Evolutionary conservation across 352 stramenopile species (phyloP).

Genomic region (Phytophthora megakarya): DNA sequence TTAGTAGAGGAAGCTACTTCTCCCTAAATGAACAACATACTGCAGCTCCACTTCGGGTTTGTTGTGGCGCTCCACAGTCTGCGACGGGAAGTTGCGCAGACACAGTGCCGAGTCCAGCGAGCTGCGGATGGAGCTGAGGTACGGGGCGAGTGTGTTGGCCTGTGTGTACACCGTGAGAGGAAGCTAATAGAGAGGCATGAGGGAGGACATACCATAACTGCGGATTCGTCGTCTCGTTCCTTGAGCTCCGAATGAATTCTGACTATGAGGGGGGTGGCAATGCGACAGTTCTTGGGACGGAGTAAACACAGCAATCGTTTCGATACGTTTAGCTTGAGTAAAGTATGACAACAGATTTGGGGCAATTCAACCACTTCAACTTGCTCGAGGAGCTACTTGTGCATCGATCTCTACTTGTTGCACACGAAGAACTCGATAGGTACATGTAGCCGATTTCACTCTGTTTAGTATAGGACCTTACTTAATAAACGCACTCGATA

Average conservation of each 20-base stretch:
- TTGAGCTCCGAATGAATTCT: constrained; percentile 16
- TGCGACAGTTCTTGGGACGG: constrained; percentile 20
- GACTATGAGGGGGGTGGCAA: constrained; percentile 20
- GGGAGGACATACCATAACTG: constrained; percentile 26
- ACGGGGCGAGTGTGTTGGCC: constrained; percentile 90
- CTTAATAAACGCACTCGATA: too few relatives aligned
- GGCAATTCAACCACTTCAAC: constrained; percentile 13
- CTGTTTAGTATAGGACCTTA: too few relatives aligned
- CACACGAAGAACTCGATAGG: too few relatives aligned
- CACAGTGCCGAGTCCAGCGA: constrained; percentile 93
- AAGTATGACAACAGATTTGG: background rate
- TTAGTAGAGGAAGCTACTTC: background rate
- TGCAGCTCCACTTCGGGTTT: constrained; percentile 95
- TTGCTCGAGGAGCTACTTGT: background rate
- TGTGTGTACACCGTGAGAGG: constrained; percentile 12
- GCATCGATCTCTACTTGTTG: too few relatives aligned
- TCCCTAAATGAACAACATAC: constrained; percentile 37
- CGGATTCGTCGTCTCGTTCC: constrained; percentile 18
- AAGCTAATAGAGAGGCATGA: background rate
- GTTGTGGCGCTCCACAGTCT: constrained; percentile 96
- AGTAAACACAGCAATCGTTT: constrained; percentile 10
- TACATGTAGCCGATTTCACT: too few relatives aligned
- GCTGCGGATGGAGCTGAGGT: constrained; percentile 92
- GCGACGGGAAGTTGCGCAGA: constrained; percentile 96
- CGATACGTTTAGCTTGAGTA: background rate